Percentiles rank a stretch among this genome's conserved stretches.
These are phyloP conservation scores for Dendrobium nobile DNA, from an alignment of 106 monocot species.

Conservation along the genomic window DNA sequence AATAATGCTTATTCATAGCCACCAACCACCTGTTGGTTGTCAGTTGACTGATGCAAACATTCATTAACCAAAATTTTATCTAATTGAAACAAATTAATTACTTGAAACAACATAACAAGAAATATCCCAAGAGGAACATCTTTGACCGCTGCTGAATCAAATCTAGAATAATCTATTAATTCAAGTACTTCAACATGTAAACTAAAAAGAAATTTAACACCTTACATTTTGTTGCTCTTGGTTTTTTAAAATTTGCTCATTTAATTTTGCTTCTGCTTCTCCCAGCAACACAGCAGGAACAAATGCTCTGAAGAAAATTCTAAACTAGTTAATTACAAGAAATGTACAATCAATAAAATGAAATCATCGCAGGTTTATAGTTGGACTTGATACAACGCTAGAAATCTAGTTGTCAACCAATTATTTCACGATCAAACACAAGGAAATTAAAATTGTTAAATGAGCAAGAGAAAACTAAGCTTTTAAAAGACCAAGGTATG, in stretches of 20 bases:
- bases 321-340: not conserved
- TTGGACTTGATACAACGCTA: not conserved
- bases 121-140: not conserved
- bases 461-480: not conserved
- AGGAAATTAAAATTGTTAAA: not conserved
- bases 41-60: not conserved
- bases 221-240: constrained; percentile 74
- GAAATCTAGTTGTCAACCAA: not conserved
- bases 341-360: not conserved
- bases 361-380: not conserved
- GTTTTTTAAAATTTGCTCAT: constrained; percentile 46
- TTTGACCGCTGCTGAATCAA: not conserved
- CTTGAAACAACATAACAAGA: not conserved
- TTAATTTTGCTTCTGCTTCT: constrained; percentile 76
- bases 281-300: constrained; percentile 97
- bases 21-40: not conserved
- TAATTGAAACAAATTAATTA: not conserved
- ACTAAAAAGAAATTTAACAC: not conserved
- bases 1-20: too few relatives aligned
- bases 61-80: not conserved
- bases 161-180: not conserved
- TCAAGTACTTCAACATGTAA: not conserved
- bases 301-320: constrained; percentile 59
- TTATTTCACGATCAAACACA: not conserved
- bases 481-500: not conserved